These are phyloP conservation scores for Aspergillus carlsbadensis DNA, from an alignment of 495 filamentous ascomycete species.

Conservation along the genomic window DNA sequence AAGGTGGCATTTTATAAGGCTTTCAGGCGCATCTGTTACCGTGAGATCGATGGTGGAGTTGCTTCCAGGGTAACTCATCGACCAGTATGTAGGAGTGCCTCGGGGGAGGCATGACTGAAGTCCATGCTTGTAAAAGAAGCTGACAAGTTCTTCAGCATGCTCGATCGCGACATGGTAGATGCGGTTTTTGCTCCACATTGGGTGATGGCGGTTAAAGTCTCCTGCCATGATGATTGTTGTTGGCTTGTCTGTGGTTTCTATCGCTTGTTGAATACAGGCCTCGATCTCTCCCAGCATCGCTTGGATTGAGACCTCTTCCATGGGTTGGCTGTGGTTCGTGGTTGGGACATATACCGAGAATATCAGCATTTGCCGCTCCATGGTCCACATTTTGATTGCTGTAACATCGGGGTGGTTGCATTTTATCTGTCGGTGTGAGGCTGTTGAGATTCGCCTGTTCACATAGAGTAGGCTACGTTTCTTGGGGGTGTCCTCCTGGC, in stretches of 20 bases:
- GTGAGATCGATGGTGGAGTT: slow-evolving; percentile 14
- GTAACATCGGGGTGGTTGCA: slow-evolving; percentile 27
- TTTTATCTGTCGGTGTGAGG: slow-evolving; percentile 22
- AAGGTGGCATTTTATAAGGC: slow-evolving; percentile 21
- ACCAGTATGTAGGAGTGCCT: slow-evolving; percentile 12
- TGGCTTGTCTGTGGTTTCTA: slow-evolving; percentile 20
- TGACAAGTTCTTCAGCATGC: slow-evolving; percentile 16
- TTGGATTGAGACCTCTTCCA: neutral
- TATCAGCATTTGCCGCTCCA: slow-evolving; percentile 21
- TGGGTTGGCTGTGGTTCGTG: neutral
- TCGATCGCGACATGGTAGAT: neutral
- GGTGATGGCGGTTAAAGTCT: too few relatives aligned
- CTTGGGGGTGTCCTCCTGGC: too few relatives aligned
- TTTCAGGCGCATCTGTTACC: slow-evolving; percentile 10
- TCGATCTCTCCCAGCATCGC: neutral
- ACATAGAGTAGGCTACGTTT: slow-evolving; percentile 31
- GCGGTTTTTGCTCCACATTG: neutral
- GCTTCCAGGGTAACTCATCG: slow-evolving; percentile 14
- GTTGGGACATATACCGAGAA: slow-evolving; percentile 24
- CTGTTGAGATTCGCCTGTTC: slow-evolving; percentile 24
- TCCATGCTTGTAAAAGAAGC: slow-evolving; percentile 11
- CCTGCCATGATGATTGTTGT: too few relatives aligned
- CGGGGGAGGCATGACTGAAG: slow-evolving; percentile 12
- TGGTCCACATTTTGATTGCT: slow-evolving; percentile 26
- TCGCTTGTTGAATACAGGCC: slow-evolving; percentile 13